Conservation (phyloP, 2,329 filamentous ascomycete genomes). For the Oidium heveae region DNA sequence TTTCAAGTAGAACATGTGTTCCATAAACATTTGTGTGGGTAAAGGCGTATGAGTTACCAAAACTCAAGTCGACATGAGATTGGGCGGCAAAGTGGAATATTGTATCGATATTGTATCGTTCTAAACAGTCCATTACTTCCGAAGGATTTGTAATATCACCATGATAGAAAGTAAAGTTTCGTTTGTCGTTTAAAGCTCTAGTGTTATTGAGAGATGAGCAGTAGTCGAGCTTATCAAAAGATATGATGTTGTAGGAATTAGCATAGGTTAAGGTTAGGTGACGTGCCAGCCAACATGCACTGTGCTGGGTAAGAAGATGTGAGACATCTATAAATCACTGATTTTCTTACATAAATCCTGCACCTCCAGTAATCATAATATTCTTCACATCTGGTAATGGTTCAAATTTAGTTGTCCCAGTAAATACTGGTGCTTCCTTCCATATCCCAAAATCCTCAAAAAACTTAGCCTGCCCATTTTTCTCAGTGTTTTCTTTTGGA, state of each 20-base stretch:
- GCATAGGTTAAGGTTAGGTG: slow-evolving; percentile 54
- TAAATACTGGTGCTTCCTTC: slow-evolving; percentile 45
- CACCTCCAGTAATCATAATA: slow-evolving; percentile 64
- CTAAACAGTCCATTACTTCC: slow-evolving; percentile 45
- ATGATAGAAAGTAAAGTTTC: slow-evolving; percentile 58
- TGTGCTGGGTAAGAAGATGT: neutral
- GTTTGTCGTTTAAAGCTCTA: slow-evolving; percentile 34
- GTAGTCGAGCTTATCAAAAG: slow-evolving; percentile 68
- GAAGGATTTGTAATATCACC: slow-evolving; percentile 50
- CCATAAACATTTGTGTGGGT: slow-evolving; percentile 63
- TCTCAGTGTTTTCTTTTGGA: no score
- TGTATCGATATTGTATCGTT: slow-evolving; percentile 49
- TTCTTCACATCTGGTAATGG: slow-evolving; percentile 45
- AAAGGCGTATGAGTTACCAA: slow-evolving; percentile 61
- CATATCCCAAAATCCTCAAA: slow-evolving; percentile 38
- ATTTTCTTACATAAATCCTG: slow-evolving; percentile 52
- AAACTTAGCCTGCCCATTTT: slow-evolving; percentile 15
- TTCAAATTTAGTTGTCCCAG: slow-evolving; percentile 43
- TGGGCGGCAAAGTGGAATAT: slow-evolving; percentile 72
- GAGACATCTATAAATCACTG: neutral
- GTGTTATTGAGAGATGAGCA: slow-evolving; percentile 64
- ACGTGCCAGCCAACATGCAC: slow-evolving; percentile 56
- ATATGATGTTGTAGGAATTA: slow-evolving; percentile 50
- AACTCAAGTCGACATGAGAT: slow-evolving; percentile 61
- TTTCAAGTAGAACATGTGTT: slow-evolving; percentile 61